Evolutionary conservation across 2,329 filamentous ascomycete genomes (phyloP), one percentile per base, ranked within the genome.

Genomic region (Dothistroma septosporum): DNA sequence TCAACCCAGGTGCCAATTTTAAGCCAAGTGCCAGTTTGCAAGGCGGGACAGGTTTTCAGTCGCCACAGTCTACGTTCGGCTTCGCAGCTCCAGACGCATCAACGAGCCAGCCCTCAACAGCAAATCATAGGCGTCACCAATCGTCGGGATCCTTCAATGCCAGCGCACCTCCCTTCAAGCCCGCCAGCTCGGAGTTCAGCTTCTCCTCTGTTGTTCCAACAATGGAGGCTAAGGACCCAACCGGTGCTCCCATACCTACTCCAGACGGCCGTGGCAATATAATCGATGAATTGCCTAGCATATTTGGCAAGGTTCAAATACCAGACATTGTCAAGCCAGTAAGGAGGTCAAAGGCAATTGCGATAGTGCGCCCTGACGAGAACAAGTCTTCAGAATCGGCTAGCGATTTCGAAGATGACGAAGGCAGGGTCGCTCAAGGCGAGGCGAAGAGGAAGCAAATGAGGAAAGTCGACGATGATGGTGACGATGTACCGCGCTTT

Each of bases 301-400:
- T 75, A 53, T 75, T 75, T 60, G 71, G 73, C 49, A 70, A 72
- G 52, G 66, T 75, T 53, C 87, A 86, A 47, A 87, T 92, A 81
- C 33, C 82, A 14, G 86, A 90, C 22, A 82, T 86, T 54, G 77
- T 85, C 31, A 89, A 89, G 69, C 83, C 87, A 7, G 74, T 77
- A 0, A 91, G 89, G 76, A 86, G 85, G 68, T 90, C 87, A 4
- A 97, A 94, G 76, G 91, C 91, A 10, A 84, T 96, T 58, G 89
- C 92, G 0, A 95, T 96, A 64, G 77, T 93, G 10, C 78, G 79
- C 66, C 74, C 78, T 64, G 75, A 73, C 1, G 72, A 75, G 53
- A 44, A 57, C 32, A 65, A 67, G 28, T 56, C 62, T 9, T 57
- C 60, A 16, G 49, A 52, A 55, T 66, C 65, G 28, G 69, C 72